Evolutionary conservation across 2,329 filamentous ascomycete genomes (phyloP), one percentile per base, ranked within the genome.

Genomic region (Epichloe bromicola): DNA sequence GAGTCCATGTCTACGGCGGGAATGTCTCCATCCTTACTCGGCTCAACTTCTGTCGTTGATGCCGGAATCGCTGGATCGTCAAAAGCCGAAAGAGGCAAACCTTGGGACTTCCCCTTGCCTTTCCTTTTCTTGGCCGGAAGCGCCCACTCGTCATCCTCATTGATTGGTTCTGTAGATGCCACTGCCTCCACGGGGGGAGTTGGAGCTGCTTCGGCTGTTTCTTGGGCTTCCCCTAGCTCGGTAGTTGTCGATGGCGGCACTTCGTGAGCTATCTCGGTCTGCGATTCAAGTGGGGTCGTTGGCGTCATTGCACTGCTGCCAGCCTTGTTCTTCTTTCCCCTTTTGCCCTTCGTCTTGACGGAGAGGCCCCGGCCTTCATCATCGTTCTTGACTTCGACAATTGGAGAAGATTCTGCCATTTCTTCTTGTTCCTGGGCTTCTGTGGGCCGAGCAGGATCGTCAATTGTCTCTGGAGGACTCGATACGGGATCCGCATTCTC

Each of bases 281-380:
- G 11, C 14, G 36, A 14, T 15, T 55, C 54, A 20, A 43, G 39
- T 20, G 46, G 40, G 48, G 48, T 49, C 23, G 6, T 52, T 15
- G 50, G 47, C 33, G 45, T 49, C 12, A 49, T 49, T 26, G 48
- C 40, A 49, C 50, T 43, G 19, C 51, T 51, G n/a, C 46, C 53
- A 19, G 47, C n/a, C 34, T 51, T 56, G 23, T 38, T 39, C 52
- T 64, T 60, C 56, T 65, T 69, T 63, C 58, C 67, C 60, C 66
- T 67, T 58, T 66, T 67, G 51, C 63, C 69, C 56, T 74, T 76
- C 54, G 69, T 72, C 54, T 69, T 72, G 51, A 61, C 60, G 47
- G 69, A 64, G 38, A 63, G 55, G 7, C 65, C 64, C 54, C 58
- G 61, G 26, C 61, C 60, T 36, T 57, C 56, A 12, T 38, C 17